Conservation (phyloP, 2,329 filamentous ascomycete genomes). For the Orbilia ellipsospora region DNA sequence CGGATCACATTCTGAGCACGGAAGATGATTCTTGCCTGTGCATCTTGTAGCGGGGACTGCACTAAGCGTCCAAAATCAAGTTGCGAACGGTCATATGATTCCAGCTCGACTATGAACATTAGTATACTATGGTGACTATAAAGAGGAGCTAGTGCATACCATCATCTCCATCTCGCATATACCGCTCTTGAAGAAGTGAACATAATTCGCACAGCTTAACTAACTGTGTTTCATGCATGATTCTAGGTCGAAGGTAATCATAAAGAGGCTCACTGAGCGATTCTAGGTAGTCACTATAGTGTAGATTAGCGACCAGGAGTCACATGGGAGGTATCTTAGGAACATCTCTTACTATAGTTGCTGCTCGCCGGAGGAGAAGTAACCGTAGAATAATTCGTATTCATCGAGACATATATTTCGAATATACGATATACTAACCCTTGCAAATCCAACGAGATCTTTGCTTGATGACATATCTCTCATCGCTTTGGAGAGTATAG, state of each 20-base stretch:
- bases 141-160: conserved; percentile 19
- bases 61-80: conserved; percentile 73
- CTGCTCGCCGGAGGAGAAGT: conserved; percentile 58
- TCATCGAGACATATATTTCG: conserved; percentile 75
- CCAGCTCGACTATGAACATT: conserved; percentile 62
- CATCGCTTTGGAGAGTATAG: conserved; percentile 61
- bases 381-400: conserved; percentile 68
- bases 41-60: conserved; percentile 74
- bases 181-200: conserved; percentile 73
- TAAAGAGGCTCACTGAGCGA: conserved; percentile 75
- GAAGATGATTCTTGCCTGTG: conserved; percentile 75
- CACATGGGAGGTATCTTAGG: not conserved
- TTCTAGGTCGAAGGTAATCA: conserved; percentile 73
- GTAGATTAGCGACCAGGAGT: conserved; percentile 65
- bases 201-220: conserved; percentile 75
- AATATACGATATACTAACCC: conserved; percentile 73
- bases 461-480: conserved; percentile 68
- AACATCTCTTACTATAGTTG: conserved; percentile 57
- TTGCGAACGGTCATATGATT: conserved; percentile 66
- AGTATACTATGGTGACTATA: not conserved
- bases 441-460: conserved; percentile 74
- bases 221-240: conserved; percentile 74
- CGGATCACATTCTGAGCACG: conserved; percentile 72
- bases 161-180: conserved; percentile 71
- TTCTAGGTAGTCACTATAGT: conserved; percentile 77